Evolutionary conservation across 371 early-diverging fungal species (phyloP).

Genomic region (Circinella minor): DNA sequence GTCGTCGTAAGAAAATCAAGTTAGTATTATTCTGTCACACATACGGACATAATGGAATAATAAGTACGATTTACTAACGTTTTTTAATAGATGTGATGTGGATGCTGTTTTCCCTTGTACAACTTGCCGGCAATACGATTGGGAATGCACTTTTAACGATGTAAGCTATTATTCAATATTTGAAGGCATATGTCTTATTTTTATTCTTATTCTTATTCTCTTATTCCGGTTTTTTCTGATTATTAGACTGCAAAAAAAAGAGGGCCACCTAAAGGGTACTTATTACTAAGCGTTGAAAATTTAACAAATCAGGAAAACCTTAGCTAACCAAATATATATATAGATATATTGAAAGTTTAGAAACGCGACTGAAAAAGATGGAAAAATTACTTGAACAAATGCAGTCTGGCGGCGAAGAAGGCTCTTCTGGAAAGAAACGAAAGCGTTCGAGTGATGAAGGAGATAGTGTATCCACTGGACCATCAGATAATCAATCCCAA

Average conservation of each 20-base stretch:
- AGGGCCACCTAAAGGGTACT: slow-evolving; percentile 57
- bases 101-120: slow-evolving; percentile 41
- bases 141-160: slow-evolving; percentile 53
- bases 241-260: slow-evolving; percentile 44
- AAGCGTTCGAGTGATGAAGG: slow-evolving; percentile 15
- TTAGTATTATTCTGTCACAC: slow-evolving; percentile 17
- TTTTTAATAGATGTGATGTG: slow-evolving; percentile 43
- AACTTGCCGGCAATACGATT: slow-evolving; percentile 45
- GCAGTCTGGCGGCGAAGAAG: slow-evolving; percentile 23
- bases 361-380: slow-evolving; percentile 45
- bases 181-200: background rate
- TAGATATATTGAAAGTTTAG: slow-evolving; percentile 54
- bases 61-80: background rate
- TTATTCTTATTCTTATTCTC: slow-evolving; percentile 3
- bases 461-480: background rate
- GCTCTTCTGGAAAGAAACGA: slow-evolving; percentile 5
- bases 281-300: too few species aligned
- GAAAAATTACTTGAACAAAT: slow-evolving; percentile 39
- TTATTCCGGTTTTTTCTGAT: background rate
- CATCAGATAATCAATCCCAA: background rate
- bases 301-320: too few species aligned
- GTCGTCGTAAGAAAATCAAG: slow-evolving; percentile 54
- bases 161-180: slow-evolving; percentile 25
- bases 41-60: background rate
- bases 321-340: background rate